Evolutionary conservation across 495 filamentous ascomycete species (phyloP).

Genomic region (Choiromyces venosus): DNA sequence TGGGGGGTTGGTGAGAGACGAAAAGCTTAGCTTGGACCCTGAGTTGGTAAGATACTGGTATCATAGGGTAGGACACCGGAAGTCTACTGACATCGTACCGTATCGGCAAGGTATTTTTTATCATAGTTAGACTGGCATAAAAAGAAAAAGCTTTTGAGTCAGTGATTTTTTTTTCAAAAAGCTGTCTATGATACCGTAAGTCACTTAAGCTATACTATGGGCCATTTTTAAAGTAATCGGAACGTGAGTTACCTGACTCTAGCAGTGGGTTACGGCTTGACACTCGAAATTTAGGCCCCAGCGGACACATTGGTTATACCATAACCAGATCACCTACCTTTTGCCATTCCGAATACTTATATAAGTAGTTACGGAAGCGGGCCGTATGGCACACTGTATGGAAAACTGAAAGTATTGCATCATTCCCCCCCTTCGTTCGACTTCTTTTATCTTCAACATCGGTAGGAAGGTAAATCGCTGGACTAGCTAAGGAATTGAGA

Average conservation of each 20-base stretch:
- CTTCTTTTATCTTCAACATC: not conserved
- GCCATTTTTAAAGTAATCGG: too few relatives aligned
- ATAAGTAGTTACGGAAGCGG: too few relatives aligned
- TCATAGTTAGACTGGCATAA: not conserved
- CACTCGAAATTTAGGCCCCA: too few relatives aligned
- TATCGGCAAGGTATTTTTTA: not conserved
- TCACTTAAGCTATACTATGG: not conserved
- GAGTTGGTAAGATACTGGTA: not conserved
- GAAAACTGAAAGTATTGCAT: not conserved
- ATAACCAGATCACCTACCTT: too few relatives aligned
- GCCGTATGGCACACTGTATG: not conserved
- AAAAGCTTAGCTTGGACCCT: not conserved
- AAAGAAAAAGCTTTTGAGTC: not conserved
- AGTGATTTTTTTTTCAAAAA: not conserved
- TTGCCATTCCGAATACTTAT: too few relatives aligned
- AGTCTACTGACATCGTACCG: not conserved
- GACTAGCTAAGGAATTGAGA: not conserved
- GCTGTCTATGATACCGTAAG: too few relatives aligned
- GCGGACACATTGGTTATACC: too few relatives aligned
- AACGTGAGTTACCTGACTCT: too few relatives aligned
- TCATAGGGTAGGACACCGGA: too few relatives aligned
- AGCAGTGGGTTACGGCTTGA: too few relatives aligned
- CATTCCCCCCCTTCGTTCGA: not conserved
- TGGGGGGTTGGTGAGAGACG: not conserved
- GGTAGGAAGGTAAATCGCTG: not conserved